Percentiles rank a stretch among this genome's conserved stretches.
Evolutionary conservation across 768 basidiomycete genomes (phyloP).

Genomic region (Lentinula sp.): DNA sequence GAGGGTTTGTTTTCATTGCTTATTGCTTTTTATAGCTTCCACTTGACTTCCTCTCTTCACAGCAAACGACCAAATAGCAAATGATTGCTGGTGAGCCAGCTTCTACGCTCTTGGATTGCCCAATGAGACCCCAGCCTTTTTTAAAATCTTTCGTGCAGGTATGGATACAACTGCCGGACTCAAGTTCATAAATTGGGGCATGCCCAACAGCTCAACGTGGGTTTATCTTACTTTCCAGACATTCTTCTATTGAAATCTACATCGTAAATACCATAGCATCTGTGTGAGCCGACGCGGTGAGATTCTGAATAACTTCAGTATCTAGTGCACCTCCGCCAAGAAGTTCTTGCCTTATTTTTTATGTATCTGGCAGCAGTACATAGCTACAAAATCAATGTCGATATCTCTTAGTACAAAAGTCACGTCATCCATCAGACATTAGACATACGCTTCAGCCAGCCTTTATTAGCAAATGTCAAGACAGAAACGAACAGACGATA

Average conservation of each 20-base stretch:
- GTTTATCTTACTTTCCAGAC: constrained; percentile 1
- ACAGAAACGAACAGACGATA: not conserved
- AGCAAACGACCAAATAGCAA: constrained; percentile 13
- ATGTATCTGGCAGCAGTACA: too few relatives aligned
- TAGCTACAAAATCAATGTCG: too few relatives aligned
- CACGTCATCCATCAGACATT: not conserved
- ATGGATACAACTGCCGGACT: constrained; percentile 29
- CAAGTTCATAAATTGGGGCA: constrained; percentile 20
- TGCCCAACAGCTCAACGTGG: constrained; percentile 22
- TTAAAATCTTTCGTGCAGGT: constrained; percentile 12
- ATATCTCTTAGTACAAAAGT: not conserved
- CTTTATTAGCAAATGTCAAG: not conserved
- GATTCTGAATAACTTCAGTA: not conserved
- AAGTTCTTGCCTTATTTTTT: too few relatives aligned
- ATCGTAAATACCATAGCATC: constrained; percentile 9
- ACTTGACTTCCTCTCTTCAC: not conserved
- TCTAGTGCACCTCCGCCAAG: not conserved
- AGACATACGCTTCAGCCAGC: not conserved
- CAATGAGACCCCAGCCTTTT: not conserved
- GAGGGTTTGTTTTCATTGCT: constrained; percentile 2
- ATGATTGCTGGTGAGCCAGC: constrained; percentile 25
- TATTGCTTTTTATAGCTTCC: not conserved
- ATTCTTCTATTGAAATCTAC: not conserved
- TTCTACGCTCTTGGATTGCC: not conserved
- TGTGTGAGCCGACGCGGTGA: constrained; percentile 14